A percentile compares a stretch with the other conserved stretches of the same genome.
Conservation (phyloP, 257 asterid species). For the Paulownia fortunei region DNA sequence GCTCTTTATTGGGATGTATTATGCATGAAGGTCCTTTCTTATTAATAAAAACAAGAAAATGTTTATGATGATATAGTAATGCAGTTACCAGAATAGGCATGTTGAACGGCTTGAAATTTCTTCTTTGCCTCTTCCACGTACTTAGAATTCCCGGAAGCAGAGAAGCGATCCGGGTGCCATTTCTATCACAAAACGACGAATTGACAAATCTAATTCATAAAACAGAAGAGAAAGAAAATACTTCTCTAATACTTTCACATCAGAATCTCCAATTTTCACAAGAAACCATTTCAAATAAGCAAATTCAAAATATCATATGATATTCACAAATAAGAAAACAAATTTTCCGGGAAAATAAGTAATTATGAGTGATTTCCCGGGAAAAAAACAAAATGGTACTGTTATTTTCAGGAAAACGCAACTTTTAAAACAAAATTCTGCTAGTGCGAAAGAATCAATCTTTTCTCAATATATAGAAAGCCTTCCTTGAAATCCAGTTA, state of each 20-base stretch:
- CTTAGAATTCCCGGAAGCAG: constrained; percentile 58
- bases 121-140: constrained; percentile 76
- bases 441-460: not conserved
- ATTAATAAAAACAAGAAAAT: not conserved
- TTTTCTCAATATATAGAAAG: too few relatives aligned
- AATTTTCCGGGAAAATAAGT: not conserved
- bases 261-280: not conserved
- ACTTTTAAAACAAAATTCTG: not conserved
- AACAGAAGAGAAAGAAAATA: not conserved
- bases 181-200: constrained; percentile 44
- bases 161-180: constrained; percentile 95
- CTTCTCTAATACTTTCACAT: constrained; percentile 3
- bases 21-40: constrained; percentile 18
- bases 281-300: constrained; percentile 25
- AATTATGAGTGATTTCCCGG: not conserved
- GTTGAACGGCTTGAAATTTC: constrained; percentile 83
- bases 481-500: too few relatives aligned
- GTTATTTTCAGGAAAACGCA: not conserved
- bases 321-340: not conserved
- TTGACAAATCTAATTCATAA: constrained; percentile 15
- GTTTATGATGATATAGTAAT: not conserved
- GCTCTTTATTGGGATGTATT: not conserved
- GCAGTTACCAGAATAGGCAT: constrained; percentile 81
- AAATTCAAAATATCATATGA: constrained; percentile 19
- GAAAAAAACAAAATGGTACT: not conserved